Evolutionary conservation across 176 grass and related monocot species (phyloP), one percentile per base, ranked within the genome.

Genomic region (Avena sativa): DNA sequence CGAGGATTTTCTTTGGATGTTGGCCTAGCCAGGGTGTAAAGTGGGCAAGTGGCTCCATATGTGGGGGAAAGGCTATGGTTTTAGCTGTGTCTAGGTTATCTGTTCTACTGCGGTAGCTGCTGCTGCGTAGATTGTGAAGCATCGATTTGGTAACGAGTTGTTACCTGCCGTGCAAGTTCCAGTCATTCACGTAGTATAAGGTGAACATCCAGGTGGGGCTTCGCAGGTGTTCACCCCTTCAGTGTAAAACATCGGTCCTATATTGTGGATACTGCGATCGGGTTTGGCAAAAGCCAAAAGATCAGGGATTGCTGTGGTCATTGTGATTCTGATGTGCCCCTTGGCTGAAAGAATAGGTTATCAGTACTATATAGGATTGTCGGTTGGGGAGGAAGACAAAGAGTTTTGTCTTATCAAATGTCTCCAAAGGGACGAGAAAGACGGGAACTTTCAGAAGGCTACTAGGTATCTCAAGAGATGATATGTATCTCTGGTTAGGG

Each of bases 131-230:
- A 26, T 63, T 91, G 34, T 8, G 10, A 60, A 23, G 26, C 61
- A 86, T 86, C 78, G 78, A 85, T 76, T 76, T 51, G 40, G 61
- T 26, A 69, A 53, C 25, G 28, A 8, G 4, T 52, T 11, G n/a
- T 66, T 74, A 57, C 17, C 74, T 36, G 21, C 57, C 34, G 43
- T 12, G n/a, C 62, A 76, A 85, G 81, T 60, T 70, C 55, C 40
- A 19, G 71, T 34, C 12, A 15, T 66, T 40, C 40, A 43, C 6
- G 40, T 43, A 7, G 26, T 60, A 69, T 16, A n/a, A 20, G 9
- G 43, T 78, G 72, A 80, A 48, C 46, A 62, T 71, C n/a, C 47
- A 12, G 65, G 9, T 32, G 34, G 40, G 51, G 23, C 38, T 90
- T 87, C 3, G 26, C 40, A 34, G 55, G 25, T n/a, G 6, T 58